Conservation (phyloP, 2,329 filamentous ascomycete species). For the Bisporella sp. region DNA sequence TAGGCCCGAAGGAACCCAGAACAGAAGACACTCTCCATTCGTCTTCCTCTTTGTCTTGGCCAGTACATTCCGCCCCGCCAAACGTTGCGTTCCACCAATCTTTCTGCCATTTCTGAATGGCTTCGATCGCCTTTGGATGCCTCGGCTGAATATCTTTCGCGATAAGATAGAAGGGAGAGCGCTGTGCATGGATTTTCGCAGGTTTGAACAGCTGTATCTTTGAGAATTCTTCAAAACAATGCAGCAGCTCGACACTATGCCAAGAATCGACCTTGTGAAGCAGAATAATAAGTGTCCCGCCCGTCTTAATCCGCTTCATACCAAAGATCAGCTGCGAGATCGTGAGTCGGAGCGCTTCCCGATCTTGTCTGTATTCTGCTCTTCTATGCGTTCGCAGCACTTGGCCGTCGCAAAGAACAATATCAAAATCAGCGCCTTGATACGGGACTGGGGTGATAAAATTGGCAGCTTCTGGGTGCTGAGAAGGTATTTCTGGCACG, state of each 20-base stretch:
- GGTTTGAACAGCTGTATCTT: conserved; percentile 12
- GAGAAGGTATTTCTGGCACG: conserved; percentile 4
- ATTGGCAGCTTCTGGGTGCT: conserved; percentile 6
- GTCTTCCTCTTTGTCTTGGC: not conserved
- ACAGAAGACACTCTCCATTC: not conserved
- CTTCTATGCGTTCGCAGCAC: conserved; percentile 12
- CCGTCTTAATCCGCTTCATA: conserved; percentile 10
- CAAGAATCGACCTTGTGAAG: conserved; percentile 11
- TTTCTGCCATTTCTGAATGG: conserved; percentile 12
- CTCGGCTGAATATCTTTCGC: conserved; percentile 11
- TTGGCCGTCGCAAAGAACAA: conserved; percentile 15
- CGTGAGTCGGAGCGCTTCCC: conserved; percentile 11
- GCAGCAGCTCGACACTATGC: conserved; percentile 10
- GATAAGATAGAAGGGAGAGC: conserved; percentile 15
- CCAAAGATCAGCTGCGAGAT: conserved; percentile 14
- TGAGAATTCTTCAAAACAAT: conserved; percentile 8
- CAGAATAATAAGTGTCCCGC: conserved; percentile 14
- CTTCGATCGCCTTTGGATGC: conserved; percentile 1
- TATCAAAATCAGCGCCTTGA: conserved; percentile 7
- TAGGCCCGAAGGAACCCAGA: not conserved
- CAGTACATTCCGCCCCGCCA: conserved; percentile 2
- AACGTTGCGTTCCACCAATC: conserved; percentile 15
- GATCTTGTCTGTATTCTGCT: conserved; percentile 7
- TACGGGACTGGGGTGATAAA: conserved; percentile 9
- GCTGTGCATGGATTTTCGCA: conserved; percentile 8